Evolutionary conservation across 2,329 filamentous ascomycete species (phyloP).

Genomic region (Aspergillus pseudoglaucus): DNA sequence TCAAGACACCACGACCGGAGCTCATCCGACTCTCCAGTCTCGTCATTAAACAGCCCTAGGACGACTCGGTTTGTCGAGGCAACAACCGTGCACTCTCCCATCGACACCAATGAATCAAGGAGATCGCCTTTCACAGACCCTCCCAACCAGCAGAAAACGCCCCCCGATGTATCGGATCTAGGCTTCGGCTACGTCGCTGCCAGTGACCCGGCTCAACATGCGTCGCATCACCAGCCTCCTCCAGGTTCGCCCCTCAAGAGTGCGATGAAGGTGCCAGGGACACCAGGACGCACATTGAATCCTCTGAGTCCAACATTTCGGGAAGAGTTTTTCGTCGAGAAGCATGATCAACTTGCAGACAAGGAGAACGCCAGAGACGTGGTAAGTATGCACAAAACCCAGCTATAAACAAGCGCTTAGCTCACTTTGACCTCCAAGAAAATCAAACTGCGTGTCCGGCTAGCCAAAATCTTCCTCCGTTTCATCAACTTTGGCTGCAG

Average conservation of each 20-base stretch:
- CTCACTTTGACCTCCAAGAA: conserved; percentile 54
- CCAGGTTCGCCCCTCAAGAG: conserved; percentile 81
- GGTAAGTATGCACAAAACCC: conserved; percentile 51
- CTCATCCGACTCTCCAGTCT: conserved; percentile 26
- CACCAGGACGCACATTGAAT: conserved; percentile 67
- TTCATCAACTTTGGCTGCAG: conserved; percentile 96
- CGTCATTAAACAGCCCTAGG: conserved; percentile 47
- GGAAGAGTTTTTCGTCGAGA: conserved; percentile 81
- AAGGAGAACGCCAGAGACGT: conserved; percentile 81
- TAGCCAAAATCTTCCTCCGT: conserved; percentile 92
- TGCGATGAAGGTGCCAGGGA: conserved; percentile 80
- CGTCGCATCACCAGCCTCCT: conserved; percentile 53
- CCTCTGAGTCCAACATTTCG: conserved; percentile 85
- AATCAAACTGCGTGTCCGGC: conserved; percentile 82
- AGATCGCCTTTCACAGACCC: conserved; percentile 49
- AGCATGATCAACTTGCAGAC: conserved; percentile 72
- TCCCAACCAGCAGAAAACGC: conserved; percentile 42
- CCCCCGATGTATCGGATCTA: conserved; percentile 65
- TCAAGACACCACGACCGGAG: conserved; percentile 19
- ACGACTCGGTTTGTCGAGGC: conserved; percentile 60
- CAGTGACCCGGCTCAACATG: conserved; percentile 45
- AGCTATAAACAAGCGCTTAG: neutral
- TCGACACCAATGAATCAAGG: conserved; percentile 42
- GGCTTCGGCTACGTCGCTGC: conserved; percentile 83
- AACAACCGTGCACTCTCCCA: conserved; percentile 57